Evolutionary conservation across 2,329 filamentous ascomycete genomes (phyloP), one percentile per base, ranked within the genome.

Genomic region (Ophiocordyceps australis): DNA sequence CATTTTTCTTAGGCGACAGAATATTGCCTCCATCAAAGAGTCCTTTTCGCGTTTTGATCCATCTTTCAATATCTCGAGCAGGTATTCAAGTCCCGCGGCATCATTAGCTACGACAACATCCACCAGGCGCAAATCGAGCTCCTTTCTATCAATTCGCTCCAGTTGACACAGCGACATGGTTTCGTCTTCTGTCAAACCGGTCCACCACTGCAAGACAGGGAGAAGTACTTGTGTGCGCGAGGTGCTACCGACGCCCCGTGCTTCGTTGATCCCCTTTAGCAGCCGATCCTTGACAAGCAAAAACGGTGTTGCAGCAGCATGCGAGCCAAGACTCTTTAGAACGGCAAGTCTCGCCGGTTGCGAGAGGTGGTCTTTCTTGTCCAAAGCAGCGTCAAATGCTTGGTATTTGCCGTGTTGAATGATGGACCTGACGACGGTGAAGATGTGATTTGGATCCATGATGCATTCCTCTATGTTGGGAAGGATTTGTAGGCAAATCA

Each of bases 401-500:
- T 44, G 41, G 17, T 52, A 54, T 35, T 49, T 57, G 12, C 57
- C 52, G 18, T 47, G 46, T 32, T 54, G 50, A 25, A 56, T 46
- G 9, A 42, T 38, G 5, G 42, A 38, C 23, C 52, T 52, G 5
- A 93, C 46, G 3, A 74, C 62, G 13, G 66, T 65, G 15, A 63
- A 55, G 23, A 93, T 60, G 32, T 89, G 74, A 16, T 64, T 66
- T 4, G 69, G 55, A 42, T 95, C 83, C 36, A 94, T 66, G 4
- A 86, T 62, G 40, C 76, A 91, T 48, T 94, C 89, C 48, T 94
- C 85, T 8, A 93, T 52, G 3, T 65, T 67, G 1, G 80, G 80
- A 13, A 81, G 47, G n/a, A 94, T 50, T 20, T 77, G 59, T 13
- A 67, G 58, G 13, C 68, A 61, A 1, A 89, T 42, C 13, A 91